Conservation (phyloP, 2,329 filamentous ascomycete species). For the Pleomassaria siparia region DNA sequence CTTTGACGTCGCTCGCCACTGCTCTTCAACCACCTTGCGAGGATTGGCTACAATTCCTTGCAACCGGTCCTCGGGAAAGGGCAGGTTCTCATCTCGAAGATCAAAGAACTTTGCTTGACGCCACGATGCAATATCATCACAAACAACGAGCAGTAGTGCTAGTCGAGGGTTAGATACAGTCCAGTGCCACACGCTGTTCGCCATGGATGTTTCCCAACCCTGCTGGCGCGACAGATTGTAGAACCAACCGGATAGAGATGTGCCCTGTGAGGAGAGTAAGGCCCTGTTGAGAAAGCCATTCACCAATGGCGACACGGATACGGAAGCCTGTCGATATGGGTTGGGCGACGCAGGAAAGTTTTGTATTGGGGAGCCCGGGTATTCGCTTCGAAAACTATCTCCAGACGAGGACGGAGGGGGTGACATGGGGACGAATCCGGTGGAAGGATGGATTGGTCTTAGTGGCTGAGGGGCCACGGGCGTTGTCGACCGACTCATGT, state of each 20-base stretch:
- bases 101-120: slow-evolving; percentile 42
- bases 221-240: slow-evolving; percentile 39
- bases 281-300: slow-evolving; percentile 42
- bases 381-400: slow-evolving; percentile 34
- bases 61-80: slow-evolving; percentile 40
- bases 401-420: slow-evolving; percentile 31
- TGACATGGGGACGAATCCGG: slow-evolving; percentile 39
- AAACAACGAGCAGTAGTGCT: slow-evolving; percentile 41
- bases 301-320: slow-evolving; percentile 31
- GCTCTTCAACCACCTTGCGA: slow-evolving; percentile 41
- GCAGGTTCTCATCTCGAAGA: slow-evolving; percentile 41
- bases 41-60: slow-evolving; percentile 43
- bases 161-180: slow-evolving; percentile 42
- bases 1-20: slow-evolving; percentile 45
- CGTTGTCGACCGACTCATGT: slow-evolving; percentile 42
- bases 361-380: slow-evolving; percentile 28
- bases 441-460: slow-evolving; percentile 32
- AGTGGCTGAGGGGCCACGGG: slow-evolving; percentile 42
- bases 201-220: slow-evolving; percentile 35
- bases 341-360: slow-evolving; percentile 35
- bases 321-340: slow-evolving; percentile 35
- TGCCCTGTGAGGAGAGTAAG: slow-evolving; percentile 38
- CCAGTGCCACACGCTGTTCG: slow-evolving; percentile 45
- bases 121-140: slow-evolving; percentile 44
- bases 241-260: slow-evolving; percentile 41